phyloP scores from a whole-genome alignment of 2,329 filamentous ascomycete genomes.

The Plectosphaerella sp. region DNA sequence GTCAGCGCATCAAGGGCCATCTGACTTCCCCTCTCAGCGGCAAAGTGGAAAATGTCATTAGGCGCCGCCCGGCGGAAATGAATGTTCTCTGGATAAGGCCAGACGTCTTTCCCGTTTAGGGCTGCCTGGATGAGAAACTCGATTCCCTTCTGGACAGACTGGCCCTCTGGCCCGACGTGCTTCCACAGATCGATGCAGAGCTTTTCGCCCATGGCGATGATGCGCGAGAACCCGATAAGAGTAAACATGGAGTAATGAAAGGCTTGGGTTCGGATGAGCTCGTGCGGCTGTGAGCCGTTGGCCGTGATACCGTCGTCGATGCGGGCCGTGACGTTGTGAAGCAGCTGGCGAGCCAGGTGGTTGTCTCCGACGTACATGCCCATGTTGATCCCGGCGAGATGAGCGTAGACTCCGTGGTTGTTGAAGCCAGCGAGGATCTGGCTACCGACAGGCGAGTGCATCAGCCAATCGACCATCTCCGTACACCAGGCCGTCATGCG shows the following conservation, averaged over 20 bases:
- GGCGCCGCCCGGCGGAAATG: background rate
- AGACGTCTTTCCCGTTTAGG: slow-evolving; percentile 7
- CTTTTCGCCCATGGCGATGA: slow-evolving; percentile 14
- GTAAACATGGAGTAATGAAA: slow-evolving; percentile 23
- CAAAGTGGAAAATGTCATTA: background rate
- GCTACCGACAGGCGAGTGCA: slow-evolving; percentile 16
- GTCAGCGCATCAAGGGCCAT: background rate
- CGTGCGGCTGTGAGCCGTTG: slow-evolving; percentile 18
- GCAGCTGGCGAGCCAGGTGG: slow-evolving; percentile 5
- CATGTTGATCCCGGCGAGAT: background rate
- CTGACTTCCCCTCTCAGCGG: background rate
- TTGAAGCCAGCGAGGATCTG: slow-evolving; percentile 8
- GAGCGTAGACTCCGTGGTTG: slow-evolving; percentile 18
- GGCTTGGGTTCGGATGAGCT: slow-evolving; percentile 19
- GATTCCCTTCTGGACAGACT: slow-evolving; percentile 15
- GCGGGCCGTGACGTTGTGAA: background rate
- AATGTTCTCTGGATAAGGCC: slow-evolving; percentile 14
- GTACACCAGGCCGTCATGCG: slow-evolving; percentile 17
- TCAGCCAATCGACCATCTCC: slow-evolving; percentile 17
- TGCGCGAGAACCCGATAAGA: slow-evolving; percentile 13
- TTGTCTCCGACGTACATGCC: background rate
- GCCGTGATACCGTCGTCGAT: slow-evolving; percentile 15
- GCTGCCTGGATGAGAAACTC: slow-evolving; percentile 19
- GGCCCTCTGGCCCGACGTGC: slow-evolving; percentile 14
- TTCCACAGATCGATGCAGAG: slow-evolving; percentile 16